Percentiles rank a stretch among this genome's conserved stretches.
These are phyloP conservation scores for Erysiphe pulchra DNA, from an alignment of 2,329 filamentous ascomycete genomes.

Conservation along the genomic window DNA sequence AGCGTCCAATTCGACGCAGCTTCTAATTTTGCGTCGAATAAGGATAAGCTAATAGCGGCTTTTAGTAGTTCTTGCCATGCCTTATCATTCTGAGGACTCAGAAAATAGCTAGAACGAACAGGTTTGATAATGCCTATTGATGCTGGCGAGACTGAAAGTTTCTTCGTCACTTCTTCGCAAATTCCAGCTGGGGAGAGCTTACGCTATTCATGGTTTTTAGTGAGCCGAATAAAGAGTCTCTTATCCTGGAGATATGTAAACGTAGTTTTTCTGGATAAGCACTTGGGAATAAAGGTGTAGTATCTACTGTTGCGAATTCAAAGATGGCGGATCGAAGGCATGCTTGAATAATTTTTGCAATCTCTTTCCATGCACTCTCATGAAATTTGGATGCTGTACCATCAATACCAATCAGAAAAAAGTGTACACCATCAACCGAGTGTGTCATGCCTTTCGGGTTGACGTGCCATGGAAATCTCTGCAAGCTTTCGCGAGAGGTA, in stretches of 20 bases:
- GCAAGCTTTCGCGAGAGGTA: background rate
- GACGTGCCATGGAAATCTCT: background rate
- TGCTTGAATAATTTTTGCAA: too few relatives aligned
- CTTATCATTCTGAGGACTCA: background rate
- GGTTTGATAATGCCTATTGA: background rate
- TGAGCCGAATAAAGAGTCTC: background rate
- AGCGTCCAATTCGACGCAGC: background rate
- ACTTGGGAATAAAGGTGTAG: too few relatives aligned
- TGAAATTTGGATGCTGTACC: too few relatives aligned
- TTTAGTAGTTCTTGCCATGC: conserved; percentile 4
- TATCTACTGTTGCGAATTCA: too few relatives aligned
- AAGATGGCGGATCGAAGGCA: too few relatives aligned
- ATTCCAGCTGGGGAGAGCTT: background rate
- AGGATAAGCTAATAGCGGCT: background rate
- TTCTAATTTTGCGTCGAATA: background rate
- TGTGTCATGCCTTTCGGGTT: background rate
- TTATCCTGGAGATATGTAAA: background rate
- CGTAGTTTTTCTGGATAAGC: too few relatives aligned
- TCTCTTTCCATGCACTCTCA: too few relatives aligned
- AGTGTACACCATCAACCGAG: background rate
- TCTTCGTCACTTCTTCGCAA: background rate
- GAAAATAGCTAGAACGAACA: background rate
- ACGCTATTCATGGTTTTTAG: background rate
- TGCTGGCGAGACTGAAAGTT: background rate
- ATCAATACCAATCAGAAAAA: background rate